Evolutionary conservation across 345 rosid genomes (phyloP), one percentile per base, ranked within the genome.

Genomic region (Gynandropsis gynandra): DNA sequence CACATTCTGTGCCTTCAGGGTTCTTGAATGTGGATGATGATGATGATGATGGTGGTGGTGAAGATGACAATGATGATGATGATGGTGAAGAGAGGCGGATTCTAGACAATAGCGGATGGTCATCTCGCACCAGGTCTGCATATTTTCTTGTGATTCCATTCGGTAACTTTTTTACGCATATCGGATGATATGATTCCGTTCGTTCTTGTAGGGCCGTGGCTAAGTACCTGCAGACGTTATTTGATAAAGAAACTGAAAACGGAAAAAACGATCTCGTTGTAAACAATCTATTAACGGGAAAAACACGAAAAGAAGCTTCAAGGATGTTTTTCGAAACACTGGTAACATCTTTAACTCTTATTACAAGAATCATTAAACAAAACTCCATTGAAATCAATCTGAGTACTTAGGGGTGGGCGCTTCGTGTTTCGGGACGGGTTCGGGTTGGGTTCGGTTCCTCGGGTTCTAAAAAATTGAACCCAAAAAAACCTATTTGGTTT

Each of bases 241-340:
- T 85, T 51, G 82, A 77, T 13, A 72, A 71, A 60, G 97, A 83
- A 68, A 77, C 73, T 53, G 78, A 64, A 37, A 72, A 69, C 43
- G 97, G 78, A 48, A 74, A 71, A 56, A 77, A 68, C 62, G 67
- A 62, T 16, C 61, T 92, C 47, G 73, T 74, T 4, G 63, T 85
- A 69, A 94, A 85, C 69, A 68, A 62, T 47, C 82, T 93, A 24
- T 70, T 93, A 51, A 63, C 80, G 31, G 89, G 92, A 50, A 93
- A 93, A 81, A 93, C 99, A 29, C 95, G 96, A 37, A 93, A 85
- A 71, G 99, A 93, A 69, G 99, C 99, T 33, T 83, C 97, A 0
- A 83, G 99, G 63, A 77, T 93, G 99, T 93, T 93, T 64, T 93
- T 93, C 8, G 99, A 93, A 65, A 81, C 97, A 45, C 73, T 93